Conservation (phyloP, 169 alveolate genomes). For the Perkinsus marinus region DNA sequence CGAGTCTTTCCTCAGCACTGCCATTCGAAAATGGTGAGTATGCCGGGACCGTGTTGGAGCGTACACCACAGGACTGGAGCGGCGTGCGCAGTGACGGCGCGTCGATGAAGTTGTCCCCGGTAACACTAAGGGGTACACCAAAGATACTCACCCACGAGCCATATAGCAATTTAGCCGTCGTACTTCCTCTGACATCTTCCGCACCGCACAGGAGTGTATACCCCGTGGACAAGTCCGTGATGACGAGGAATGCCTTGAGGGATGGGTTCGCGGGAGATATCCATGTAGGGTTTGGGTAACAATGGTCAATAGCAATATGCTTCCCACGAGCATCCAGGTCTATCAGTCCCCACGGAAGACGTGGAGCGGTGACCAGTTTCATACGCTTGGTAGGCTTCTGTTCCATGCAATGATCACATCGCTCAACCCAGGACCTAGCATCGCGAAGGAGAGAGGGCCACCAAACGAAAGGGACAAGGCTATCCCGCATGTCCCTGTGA, state of each 20-base stretch:
- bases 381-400: not conserved
- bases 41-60: not conserved
- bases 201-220: not conserved
- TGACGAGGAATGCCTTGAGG: not conserved
- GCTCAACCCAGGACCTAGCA: not conserved
- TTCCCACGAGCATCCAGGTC: not conserved
- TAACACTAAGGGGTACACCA: not conserved
- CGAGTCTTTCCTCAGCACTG: not conserved
- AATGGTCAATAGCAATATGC: not conserved
- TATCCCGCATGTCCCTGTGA: not conserved
- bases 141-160: not conserved
- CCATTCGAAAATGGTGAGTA: not conserved
- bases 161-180: not conserved
- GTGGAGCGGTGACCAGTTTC: not conserved
- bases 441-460: not conserved
- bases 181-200: not conserved
- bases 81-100: not conserved
- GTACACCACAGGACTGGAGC: not conserved
- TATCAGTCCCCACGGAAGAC: not conserved
- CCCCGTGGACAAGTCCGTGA: not conserved
- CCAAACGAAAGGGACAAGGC: not conserved
- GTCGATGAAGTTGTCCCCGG: not conserved
- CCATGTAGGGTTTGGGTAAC: not conserved
- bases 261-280: not conserved
- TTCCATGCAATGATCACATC: not conserved